Evolutionary conservation across 2,329 filamentous ascomycete genomes (phyloP).

Genomic region (Fusarium coffeatum): DNA sequence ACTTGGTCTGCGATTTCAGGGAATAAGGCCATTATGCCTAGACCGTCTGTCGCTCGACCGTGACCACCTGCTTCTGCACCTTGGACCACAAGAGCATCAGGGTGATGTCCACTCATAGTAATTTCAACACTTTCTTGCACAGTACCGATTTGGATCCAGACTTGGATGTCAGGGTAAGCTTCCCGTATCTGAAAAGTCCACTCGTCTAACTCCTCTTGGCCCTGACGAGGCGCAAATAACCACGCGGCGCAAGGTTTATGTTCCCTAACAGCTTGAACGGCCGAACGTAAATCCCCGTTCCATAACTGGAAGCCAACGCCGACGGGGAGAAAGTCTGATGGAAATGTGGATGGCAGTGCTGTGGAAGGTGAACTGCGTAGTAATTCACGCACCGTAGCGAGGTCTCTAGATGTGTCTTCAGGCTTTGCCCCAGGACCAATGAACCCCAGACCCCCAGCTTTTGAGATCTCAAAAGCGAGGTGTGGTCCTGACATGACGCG

Average conservation of each 20-base stretch:
- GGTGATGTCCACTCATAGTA: constrained; percentile 48
- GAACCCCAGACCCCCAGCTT: constrained; percentile 75
- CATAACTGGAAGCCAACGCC: constrained; percentile 60
- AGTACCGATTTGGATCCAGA: constrained; percentile 66
- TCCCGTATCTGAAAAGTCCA: constrained; percentile 60
- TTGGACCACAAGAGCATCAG: constrained; percentile 65
- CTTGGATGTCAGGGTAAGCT: constrained; percentile 55
- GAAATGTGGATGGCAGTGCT: constrained; percentile 17
- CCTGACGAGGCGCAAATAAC: constrained; percentile 55
- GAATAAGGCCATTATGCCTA: constrained; percentile 59
- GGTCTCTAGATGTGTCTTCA: constrained; percentile 46
- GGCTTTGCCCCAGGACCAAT: constrained; percentile 55
- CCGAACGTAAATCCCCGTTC: constrained; percentile 54
- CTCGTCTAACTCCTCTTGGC: constrained; percentile 52
- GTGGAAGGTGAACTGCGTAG: constrained; percentile 26
- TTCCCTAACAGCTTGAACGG: constrained; percentile 47
- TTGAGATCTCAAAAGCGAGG: constrained; percentile 72
- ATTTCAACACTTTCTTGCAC: constrained; percentile 60
- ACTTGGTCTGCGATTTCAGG: constrained; percentile 62
- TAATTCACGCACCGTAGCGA: constrained; percentile 46
- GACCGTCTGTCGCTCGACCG: constrained; percentile 57
- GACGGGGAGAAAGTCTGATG: constrained; percentile 52
- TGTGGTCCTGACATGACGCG: constrained; percentile 67
- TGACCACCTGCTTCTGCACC: constrained; percentile 67
- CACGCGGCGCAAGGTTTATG: constrained; percentile 56